Base-by-base conservation (phyloP, 768 basidiomycete genomes). In the Tremella fuciformis region DNA sequence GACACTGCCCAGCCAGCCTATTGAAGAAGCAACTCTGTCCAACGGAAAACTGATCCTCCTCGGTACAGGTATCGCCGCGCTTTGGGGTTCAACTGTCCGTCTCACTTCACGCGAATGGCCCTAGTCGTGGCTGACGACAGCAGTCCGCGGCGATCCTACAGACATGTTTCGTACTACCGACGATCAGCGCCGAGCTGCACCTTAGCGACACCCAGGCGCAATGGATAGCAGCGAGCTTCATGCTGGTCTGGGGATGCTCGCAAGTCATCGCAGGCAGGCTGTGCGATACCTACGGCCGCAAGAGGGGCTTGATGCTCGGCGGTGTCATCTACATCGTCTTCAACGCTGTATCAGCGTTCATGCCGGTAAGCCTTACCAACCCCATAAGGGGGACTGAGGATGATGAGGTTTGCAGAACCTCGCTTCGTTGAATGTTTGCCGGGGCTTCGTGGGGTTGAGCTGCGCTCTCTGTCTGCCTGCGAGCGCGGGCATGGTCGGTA, bases 201-300 rank as follows among this genome's bases (percentile, higher is more conserved):
- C 13, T 42, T 11, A 39, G 34, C 18, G n/a, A 9, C 24, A 24
- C 11, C n/a, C 8, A 54, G 15, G 38, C 22, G 39, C 52, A 54
- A 54, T 54, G 52, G 52, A 29, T 54, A 16, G 52, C 52, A 41
- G 52, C 52, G n/a, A 11, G 21, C 8, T 11, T 9, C 22, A 54
- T 41, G 52, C 52, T 54, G 11, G 41, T 24, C 15, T 54, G 52
- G 52, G 50, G 57, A n/a, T 59, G 55, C 24, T 59, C 41, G 41
- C 22, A 44, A 6, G 25, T 58, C 40, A 42, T 58, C n/a, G 57
- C 57, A 7, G 57, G 57, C 7, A 8, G 57, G 25, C 38, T 58
- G n/a, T 37, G 57, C 24, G 57, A 58, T 41, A 53, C 53, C 39
- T 58, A 55, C 25, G 57, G 57, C 0, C 50, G 22, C 16, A 19